These are phyloP conservation scores for Fusarium nisikadoi DNA, from an alignment of 2,329 filamentous ascomycete genomes.

Conservation along the genomic window DNA sequence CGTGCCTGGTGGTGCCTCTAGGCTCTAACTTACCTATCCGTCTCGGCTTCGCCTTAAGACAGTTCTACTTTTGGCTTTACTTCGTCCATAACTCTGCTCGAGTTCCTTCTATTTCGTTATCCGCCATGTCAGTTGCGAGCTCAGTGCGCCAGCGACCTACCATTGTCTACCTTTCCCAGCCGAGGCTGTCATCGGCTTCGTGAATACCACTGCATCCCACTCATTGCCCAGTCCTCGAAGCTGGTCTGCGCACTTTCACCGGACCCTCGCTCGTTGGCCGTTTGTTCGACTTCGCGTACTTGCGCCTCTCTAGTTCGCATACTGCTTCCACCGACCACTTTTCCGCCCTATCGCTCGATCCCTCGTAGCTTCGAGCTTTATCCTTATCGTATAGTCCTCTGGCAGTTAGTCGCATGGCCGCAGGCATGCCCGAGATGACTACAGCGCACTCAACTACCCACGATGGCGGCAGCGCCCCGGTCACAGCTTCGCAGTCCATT, in stretches of 20 bases:
- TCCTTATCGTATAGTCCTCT: conserved; percentile 1
- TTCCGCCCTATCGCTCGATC: neutral
- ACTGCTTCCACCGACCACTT: conserved; percentile 8
- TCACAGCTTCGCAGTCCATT: conserved; percentile 23
- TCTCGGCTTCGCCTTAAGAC: conserved; percentile 31
- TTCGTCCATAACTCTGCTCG: conserved; percentile 19
- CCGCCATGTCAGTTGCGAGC: conserved; percentile 44
- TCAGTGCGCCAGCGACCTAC: conserved; percentile 42
- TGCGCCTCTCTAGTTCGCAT: conserved; percentile 6
- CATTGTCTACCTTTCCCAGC: conserved; percentile 33
- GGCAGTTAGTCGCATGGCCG: conserved; percentile 8
- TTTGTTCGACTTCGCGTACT: conserved; percentile 14
- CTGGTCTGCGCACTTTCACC: conserved; percentile 14
- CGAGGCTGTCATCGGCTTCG: conserved; percentile 35
- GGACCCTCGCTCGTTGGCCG: conserved; percentile 16
- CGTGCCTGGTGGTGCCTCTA: conserved; percentile 28
- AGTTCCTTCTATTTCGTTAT: conserved; percentile 20
- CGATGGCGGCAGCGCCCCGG: conserved; percentile 33
- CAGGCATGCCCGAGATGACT: conserved; percentile 35
- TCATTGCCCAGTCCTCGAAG: conserved; percentile 12
- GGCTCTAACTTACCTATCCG: conserved; percentile 25
- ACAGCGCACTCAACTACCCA: conserved; percentile 40
- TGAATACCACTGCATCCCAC: conserved; percentile 32
- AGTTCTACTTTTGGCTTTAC: conserved; percentile 27
- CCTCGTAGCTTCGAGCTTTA: conserved; percentile 4